Evolutionary conservation across 2,329 filamentous ascomycete genomes (phyloP).

Genomic region (Calonectria pseudoreteaudii): DNA sequence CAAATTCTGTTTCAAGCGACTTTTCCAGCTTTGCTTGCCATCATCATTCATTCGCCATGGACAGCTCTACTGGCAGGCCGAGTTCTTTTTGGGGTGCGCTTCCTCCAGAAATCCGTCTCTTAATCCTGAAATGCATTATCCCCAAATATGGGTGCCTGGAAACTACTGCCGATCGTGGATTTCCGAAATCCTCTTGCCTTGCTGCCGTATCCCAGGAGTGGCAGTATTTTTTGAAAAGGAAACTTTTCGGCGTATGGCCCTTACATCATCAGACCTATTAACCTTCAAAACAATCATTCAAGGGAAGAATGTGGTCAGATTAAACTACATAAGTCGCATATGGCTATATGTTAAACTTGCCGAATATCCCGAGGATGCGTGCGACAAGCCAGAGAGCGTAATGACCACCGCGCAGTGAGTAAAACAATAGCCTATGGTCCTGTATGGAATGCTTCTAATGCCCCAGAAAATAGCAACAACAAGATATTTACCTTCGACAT

Average conservation of each 20-base stretch:
- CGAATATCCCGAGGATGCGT: neutral
- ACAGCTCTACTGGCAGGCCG: neutral
- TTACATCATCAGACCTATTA: constrained; percentile 9
- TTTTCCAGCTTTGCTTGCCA: too few species aligned
- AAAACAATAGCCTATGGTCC: neutral
- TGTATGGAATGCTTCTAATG: neutral
- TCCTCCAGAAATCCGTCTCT: constrained; percentile 19
- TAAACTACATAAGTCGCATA: constrained; percentile 19
- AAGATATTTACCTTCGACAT: constrained; percentile 1
- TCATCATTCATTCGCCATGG: neutral
- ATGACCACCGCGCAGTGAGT: constrained; percentile 2
- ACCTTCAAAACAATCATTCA: neutral
- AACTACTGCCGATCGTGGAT: neutral
- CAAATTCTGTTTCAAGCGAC: too few species aligned
- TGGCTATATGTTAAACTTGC: constrained; percentile 17
- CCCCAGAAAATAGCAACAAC: constrained; percentile 17
- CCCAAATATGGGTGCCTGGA: neutral
- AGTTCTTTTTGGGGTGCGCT: constrained; percentile 18
- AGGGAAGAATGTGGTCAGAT: neutral
- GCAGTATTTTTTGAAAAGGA: constrained; percentile 27
- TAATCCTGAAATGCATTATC: constrained; percentile 8
- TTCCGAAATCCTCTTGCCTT: neutral
- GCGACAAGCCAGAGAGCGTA: constrained; percentile 11
- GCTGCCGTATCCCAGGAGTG: constrained; percentile 27
- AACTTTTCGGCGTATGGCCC: constrained; percentile 19